Evolutionary conservation across 192 early-diverging fungal species (phyloP), one percentile per base, ranked within the genome.

Genomic region (Radiomyces spectabilis): DNA sequence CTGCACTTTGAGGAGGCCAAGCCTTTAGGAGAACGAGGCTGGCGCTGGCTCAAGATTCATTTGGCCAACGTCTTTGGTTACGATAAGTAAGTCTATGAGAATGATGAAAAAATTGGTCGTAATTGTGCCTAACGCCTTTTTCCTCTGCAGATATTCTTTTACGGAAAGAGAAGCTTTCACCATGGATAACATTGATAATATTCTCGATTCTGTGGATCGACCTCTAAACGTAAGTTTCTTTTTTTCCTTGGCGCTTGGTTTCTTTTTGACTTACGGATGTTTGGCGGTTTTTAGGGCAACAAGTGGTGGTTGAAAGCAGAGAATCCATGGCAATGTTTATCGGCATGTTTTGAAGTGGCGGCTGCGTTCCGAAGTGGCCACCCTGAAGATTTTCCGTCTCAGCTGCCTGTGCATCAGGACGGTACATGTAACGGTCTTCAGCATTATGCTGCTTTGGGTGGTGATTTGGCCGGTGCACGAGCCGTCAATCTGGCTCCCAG

Each of bases 361-460:
- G 78, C 68, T 1, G 95, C 95, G 0, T 42, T 86, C 13, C 71
- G 82, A 22, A 86, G 82, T 42, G 75, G 82, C 4, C 65, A 92
- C 18, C 93, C 95, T 0, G 71, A 73, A 19, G 65, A 68, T 26
- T 95, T 80, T 55, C 59, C 76, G 34, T 91, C 85, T 41, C 65
- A 77, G 12, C 65, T 96, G 41, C 94, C 92, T 8, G 77, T 98
- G 15, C 95, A 98, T 68, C 94, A 95, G 65, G 96, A 99, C 65
- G 96, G 94, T 25, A 94, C 93, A 0, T 99, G 96, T 71, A 97
- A 97, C 55, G 96, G 96, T 9, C 73, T 99, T 53, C 96, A 99
- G 78, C 96, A 99, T 73, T 97, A 97, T 63, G 96, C 96, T 2
- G 94, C 96, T 1, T 72, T 99, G 51, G 94, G 94, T 44, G 91